A percentile compares a stretch with the other conserved stretches of the same genome.
Conservation (phyloP, 352 stramenopile species). For the Phytophthora niederhauseri region DNA sequence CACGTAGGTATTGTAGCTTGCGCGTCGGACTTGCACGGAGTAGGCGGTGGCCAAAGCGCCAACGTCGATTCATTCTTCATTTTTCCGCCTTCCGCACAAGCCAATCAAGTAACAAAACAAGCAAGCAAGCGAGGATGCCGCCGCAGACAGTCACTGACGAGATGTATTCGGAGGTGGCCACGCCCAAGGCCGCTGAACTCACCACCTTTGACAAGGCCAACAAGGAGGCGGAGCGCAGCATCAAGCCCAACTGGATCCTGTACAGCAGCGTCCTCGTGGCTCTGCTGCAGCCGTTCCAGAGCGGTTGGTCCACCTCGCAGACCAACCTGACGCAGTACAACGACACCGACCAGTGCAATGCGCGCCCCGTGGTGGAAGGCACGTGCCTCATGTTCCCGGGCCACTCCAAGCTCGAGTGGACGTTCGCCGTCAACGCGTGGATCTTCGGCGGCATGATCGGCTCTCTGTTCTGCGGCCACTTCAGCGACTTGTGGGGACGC, state of each 20-base stretch:
- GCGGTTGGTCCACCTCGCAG: conserved; percentile 60
- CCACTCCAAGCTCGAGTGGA: conserved; percentile 27
- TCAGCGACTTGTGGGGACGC: conserved; percentile 26
- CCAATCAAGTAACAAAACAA: not conserved
- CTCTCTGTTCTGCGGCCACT: conserved; percentile 21
- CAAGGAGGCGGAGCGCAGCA: conserved; percentile 30
- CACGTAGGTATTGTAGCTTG: not conserved
- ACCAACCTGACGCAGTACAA: conserved; percentile 49
- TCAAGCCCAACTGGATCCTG: conserved; percentile 42
- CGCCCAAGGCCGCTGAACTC: not conserved
- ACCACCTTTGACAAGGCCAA: conserved; percentile 33
- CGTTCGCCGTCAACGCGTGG: conserved; percentile 28
- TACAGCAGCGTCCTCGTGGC: conserved; percentile 53
- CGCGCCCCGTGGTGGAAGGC: conserved; percentile 19
- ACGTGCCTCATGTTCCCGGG: conserved; percentile 31
- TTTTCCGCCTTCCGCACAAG: conserved; percentile 19
- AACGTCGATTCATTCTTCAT: conserved; percentile 23
- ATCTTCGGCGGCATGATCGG: conserved; percentile 33
- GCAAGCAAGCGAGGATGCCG: conserved; percentile 21
- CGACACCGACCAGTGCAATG: conserved; percentile 27
- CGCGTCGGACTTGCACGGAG: not conserved
- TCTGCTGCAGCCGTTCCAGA: conserved; percentile 56
- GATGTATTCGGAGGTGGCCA: conserved; percentile 29
- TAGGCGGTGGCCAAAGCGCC: not conserved
- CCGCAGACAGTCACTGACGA: conserved; percentile 28